A percentile compares a stretch with the other conserved stretches of the same genome.
Evolutionary conservation across 352 stramenopile species (phyloP).

Genomic region (Pythium biforme): DNA sequence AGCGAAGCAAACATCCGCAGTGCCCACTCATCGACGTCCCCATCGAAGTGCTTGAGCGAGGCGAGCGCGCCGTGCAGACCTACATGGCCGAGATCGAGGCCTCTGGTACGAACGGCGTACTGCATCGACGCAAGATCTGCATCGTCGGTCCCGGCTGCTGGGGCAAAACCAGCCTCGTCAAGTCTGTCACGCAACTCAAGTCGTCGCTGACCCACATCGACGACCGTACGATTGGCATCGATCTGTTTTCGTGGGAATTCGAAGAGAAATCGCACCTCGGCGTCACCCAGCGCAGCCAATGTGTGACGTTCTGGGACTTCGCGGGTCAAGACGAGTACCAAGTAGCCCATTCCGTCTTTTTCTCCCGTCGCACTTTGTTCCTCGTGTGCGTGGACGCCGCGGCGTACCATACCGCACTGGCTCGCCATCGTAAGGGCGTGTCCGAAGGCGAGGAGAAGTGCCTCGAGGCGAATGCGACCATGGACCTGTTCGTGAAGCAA

Average conservation of each 20-base stretch:
- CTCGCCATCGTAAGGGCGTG: no score
- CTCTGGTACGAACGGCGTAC: no score
- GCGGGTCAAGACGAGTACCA: constrained; percentile 17
- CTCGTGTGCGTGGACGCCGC: constrained; percentile 19
- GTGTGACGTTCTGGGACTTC: constrained; percentile 20
- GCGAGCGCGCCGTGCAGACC: no score
- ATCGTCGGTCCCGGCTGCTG: neutral
- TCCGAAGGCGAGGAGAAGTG: no score
- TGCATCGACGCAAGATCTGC: constrained; percentile 21
- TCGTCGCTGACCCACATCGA: neutral
- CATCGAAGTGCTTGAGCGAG: no score
- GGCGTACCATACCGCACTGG: no score
- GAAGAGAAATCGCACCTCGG: neutral
- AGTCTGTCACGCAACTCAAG: neutral
- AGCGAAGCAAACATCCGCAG: no score
- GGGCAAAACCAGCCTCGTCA: neutral
- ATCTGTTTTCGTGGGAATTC: neutral
- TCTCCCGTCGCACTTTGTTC: constrained; percentile 11
- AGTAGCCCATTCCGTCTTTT: constrained; percentile 19
- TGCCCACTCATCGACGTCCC: no score
- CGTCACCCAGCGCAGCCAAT: neutral
- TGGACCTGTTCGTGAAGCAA: constrained; percentile 11
- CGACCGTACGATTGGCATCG: neutral
- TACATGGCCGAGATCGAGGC: no score
- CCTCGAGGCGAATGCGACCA: neutral